Conservation (phyloP, 176 grass and related monocot species). For the Olyra latifolia region DNA sequence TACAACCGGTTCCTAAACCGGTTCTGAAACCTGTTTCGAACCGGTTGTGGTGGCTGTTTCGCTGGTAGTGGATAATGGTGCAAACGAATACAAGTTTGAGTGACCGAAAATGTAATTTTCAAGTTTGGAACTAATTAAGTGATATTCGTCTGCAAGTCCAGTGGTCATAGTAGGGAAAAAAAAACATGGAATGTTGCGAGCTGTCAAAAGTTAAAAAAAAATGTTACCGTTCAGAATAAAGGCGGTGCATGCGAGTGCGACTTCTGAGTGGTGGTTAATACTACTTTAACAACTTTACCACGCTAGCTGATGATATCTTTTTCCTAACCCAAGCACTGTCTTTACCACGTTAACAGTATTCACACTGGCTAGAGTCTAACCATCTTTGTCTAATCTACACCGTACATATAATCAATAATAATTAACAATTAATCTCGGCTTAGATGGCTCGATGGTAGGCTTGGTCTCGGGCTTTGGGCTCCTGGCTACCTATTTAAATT, state of each 20-base stretch:
- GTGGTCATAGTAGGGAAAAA: too few species aligned
- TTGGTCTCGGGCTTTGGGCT: conserved; percentile 47
- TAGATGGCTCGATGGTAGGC: conserved; percentile 47
- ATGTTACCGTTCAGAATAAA: background rate
- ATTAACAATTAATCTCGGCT: background rate
- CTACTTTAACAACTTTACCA: background rate
- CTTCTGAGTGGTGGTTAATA: background rate
- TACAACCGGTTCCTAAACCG: too few species aligned
- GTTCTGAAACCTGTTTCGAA: too few species aligned
- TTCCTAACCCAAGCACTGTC: background rate
- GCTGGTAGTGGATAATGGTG: too few species aligned
- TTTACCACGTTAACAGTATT: conserved; percentile 32
- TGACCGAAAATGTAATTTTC: too few species aligned
- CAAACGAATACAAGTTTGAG: too few species aligned
- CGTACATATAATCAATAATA: background rate
- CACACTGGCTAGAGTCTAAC: conserved; percentile 19
- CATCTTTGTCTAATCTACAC: conserved; percentile 23
- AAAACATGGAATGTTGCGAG: background rate
- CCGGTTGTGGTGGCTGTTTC: too few species aligned
- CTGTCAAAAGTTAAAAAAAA: background rate
- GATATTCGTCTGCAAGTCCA: too few species aligned
- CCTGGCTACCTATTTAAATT: conserved; percentile 33
- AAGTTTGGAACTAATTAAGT: too few species aligned
- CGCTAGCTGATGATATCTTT: conserved; percentile 19
- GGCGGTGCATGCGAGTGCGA: background rate